Evolutionary conservation across 2,329 filamentous ascomycete species (phyloP).

Genomic region (Phoma sp.): DNA sequence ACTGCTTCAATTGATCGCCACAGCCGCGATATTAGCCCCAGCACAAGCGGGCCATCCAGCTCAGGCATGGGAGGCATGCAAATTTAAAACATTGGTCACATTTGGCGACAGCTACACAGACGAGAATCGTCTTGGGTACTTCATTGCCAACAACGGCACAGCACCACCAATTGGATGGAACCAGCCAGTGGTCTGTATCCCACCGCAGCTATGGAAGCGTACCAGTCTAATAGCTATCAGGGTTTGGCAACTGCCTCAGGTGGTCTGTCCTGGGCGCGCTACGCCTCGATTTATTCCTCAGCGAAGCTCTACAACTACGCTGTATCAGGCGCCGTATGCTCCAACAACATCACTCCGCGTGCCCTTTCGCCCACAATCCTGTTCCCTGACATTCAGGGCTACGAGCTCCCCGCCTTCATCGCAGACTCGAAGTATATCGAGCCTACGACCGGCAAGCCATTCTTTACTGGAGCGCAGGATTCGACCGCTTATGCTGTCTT

Average conservation of each 20-base stretch:
- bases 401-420: constrained; percentile 56
- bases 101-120: constrained; percentile 83
- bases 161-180: constrained; percentile 68
- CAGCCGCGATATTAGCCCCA: constrained; percentile 27
- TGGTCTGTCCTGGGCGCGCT: constrained; percentile 72
- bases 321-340: constrained; percentile 74
- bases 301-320: constrained; percentile 70
- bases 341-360: constrained; percentile 69
- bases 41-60: constrained; percentile 19
- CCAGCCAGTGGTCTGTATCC: constrained; percentile 51
- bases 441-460: constrained; percentile 47
- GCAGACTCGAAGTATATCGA: constrained; percentile 48
- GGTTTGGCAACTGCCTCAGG: constrained; percentile 65
- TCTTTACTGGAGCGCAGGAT: constrained; percentile 55
- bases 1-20: constrained; percentile 24
- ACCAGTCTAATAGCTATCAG: constrained; percentile 15
- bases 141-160: constrained; percentile 60
- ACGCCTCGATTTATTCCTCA: constrained; percentile 65
- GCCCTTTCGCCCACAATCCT: constrained; percentile 53
- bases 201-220: not conserved
- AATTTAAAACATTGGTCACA: constrained; percentile 68
- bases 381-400: constrained; percentile 63
- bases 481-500: constrained; percentile 77
- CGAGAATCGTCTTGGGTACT: constrained; percentile 70
- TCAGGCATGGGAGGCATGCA: constrained; percentile 48